Evolutionary conservation across 2,329 filamentous ascomycete species (phyloP).

Genomic region (Arthroderma sp.): DNA sequence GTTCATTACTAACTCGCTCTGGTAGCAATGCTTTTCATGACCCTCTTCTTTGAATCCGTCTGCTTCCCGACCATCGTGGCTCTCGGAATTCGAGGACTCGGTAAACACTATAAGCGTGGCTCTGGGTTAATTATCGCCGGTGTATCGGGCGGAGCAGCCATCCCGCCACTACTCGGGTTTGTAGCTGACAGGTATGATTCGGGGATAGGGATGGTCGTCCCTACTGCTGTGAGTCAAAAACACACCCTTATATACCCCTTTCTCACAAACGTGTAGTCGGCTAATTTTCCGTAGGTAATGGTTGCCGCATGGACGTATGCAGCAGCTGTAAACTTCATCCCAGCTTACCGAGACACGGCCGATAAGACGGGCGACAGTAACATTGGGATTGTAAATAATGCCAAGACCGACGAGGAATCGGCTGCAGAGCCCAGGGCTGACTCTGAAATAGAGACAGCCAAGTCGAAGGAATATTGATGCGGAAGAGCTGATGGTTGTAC

Average conservation of each 20-base stretch:
- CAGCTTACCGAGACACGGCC: constrained; percentile 48
- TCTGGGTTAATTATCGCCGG: constrained; percentile 54
- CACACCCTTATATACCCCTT: constrained; percentile 4
- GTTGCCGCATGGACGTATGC: constrained; percentile 44
- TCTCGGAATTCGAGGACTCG: constrained; percentile 60
- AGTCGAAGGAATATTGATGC: too few relatives aligned
- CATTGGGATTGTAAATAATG: neutral
- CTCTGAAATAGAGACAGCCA: neutral
- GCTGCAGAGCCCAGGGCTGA: neutral
- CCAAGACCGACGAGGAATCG: constrained; percentile 2
- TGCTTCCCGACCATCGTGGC: constrained; percentile 74
- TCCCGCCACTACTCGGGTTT: constrained; percentile 57
- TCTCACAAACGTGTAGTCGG: constrained; percentile 3
- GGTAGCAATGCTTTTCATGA: constrained; percentile 46
- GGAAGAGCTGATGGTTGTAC: too few relatives aligned
- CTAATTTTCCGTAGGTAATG: constrained; percentile 34
- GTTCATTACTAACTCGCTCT: constrained; percentile 17
- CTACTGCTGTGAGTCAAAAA: constrained; percentile 35
- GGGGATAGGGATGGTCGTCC: constrained; percentile 53
- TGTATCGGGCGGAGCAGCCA: constrained; percentile 58
- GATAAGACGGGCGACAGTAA: constrained; percentile 37
- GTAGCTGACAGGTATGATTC: constrained; percentile 51
- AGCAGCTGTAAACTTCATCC: constrained; percentile 52
- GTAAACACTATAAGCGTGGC: constrained; percentile 59
- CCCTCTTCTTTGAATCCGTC: constrained; percentile 70